Conservation (phyloP, 2,329 filamentous ascomycete species). For the Aspergillus texensis region DNA sequence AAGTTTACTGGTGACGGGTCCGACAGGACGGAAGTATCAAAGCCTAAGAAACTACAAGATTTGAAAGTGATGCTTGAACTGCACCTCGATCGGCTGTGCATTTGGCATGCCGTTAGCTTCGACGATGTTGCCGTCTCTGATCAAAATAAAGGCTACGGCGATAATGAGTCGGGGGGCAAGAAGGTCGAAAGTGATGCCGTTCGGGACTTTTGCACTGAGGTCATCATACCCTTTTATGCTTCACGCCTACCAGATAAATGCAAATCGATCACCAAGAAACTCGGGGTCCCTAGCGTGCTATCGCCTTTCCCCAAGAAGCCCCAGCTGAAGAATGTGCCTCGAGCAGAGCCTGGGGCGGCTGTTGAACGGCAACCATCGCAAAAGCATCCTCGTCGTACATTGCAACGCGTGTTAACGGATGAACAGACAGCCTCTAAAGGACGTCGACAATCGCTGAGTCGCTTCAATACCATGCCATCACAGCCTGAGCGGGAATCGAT, state of each 20-base stretch:
- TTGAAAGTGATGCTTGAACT: conserved; percentile 49
- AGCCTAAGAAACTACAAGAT: conserved; percentile 45
- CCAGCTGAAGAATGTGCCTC: conserved; percentile 31
- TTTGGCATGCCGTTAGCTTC: conserved; percentile 53
- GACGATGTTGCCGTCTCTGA: conserved; percentile 38
- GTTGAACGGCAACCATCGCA: conserved; percentile 33
- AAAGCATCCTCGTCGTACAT: conserved; percentile 37
- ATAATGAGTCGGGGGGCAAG: conserved; percentile 33
- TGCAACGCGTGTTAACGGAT: conserved; percentile 52
- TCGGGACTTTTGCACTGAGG: conserved; percentile 53
- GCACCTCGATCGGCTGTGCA: conserved; percentile 52
- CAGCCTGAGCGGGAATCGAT: conserved; percentile 45
- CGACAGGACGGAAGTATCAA: conserved; percentile 26
- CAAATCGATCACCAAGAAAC: conserved; percentile 49
- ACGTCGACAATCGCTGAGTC: conserved; percentile 42
- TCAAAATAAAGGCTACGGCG: conserved; percentile 30
- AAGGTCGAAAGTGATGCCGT: conserved; percentile 48
- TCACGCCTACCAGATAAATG: conserved; percentile 51
- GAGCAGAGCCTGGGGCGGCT: conserved; percentile 34
- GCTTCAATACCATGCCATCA: conserved; percentile 47
- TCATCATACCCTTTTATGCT: conserved; percentile 54
- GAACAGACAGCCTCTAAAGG: conserved; percentile 38
- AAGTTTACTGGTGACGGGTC: conserved; percentile 21
- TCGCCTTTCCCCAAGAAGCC: conserved; percentile 39
- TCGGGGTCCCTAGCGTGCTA: conserved; percentile 45